Conservation (phyloP, 108 stramenopile genomes). For the Pseudonitzschia pungens region DNA sequence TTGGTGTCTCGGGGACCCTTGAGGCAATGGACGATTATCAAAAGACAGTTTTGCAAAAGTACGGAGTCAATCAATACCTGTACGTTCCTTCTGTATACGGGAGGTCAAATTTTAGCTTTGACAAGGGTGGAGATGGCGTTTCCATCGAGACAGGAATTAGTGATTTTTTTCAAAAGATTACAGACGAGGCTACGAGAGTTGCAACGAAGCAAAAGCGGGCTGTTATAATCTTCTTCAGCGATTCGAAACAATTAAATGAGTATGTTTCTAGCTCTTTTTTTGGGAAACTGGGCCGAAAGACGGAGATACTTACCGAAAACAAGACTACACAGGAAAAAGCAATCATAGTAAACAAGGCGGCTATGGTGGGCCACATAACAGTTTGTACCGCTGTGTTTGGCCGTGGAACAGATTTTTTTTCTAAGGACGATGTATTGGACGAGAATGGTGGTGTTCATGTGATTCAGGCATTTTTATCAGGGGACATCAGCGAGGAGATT, state of each 20-base stretch:
- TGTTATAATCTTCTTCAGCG: slow-evolving; percentile 60
- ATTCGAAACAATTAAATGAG: slow-evolving; percentile 35
- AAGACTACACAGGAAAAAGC: slow-evolving; percentile 47
- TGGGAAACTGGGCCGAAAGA: slow-evolving; percentile 53
- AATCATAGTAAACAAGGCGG: slow-evolving; percentile 57
- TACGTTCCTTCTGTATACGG: slow-evolving; percentile 67
- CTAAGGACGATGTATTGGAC: slow-evolving; percentile 54
- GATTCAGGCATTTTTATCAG: slow-evolving; percentile 60
- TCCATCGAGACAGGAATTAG: slow-evolving; percentile 41
- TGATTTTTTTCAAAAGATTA: slow-evolving; percentile 57
- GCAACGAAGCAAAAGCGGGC: slow-evolving; percentile 43
- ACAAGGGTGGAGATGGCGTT: slow-evolving; percentile 57
- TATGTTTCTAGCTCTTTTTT: slow-evolving; percentile 44
- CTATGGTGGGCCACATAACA: slow-evolving; percentile 58
- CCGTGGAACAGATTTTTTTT: slow-evolving; percentile 68
- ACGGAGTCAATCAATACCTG: slow-evolving; percentile 48
- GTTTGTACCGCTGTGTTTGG: slow-evolving; percentile 62
- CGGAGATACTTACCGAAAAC: slow-evolving; percentile 47
- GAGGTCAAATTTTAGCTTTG: slow-evolving; percentile 53
- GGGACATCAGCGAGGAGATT: slow-evolving; percentile 56
- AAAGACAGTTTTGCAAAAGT: slow-evolving; percentile 44
- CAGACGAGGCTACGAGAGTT: slow-evolving; percentile 38
- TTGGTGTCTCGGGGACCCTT: slow-evolving; percentile 66
- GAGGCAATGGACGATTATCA: slow-evolving; percentile 42
- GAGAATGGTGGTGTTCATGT: slow-evolving; percentile 54